Evolutionary conservation across 2,329 filamentous ascomycete species (phyloP).

Genomic region (Penicillium concentricum): DNA sequence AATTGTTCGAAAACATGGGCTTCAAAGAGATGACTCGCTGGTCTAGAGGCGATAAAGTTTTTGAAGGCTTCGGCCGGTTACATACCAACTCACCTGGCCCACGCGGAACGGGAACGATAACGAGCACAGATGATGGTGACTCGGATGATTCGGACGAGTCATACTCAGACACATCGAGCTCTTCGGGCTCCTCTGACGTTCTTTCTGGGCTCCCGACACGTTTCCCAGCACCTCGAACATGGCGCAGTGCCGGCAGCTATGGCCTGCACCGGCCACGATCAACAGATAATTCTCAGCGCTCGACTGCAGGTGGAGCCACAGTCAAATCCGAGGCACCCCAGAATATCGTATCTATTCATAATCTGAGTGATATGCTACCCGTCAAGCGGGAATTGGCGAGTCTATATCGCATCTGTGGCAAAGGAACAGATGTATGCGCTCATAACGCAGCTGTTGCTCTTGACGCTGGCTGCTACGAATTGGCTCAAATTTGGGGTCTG

Average conservation of each 20-base stretch:
- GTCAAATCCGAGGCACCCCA: conserved; percentile 52
- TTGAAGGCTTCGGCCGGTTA: conserved; percentile 64
- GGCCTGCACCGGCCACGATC: conserved; percentile 57
- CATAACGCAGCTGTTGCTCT: conserved; percentile 80
- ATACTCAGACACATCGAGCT: conserved; percentile 62
- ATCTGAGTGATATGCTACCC: conserved; percentile 69
- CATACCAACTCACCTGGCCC: conserved; percentile 52
- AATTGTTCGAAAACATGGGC: conserved; percentile 49
- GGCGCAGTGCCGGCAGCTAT: conserved; percentile 50
- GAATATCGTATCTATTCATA: conserved; percentile 72
- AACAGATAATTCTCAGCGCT: conserved; percentile 49
- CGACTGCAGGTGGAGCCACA: conserved; percentile 58
- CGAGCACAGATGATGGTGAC: conserved; percentile 43
- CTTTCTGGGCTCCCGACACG: conserved; percentile 48
- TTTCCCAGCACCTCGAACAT: conserved; percentile 52
- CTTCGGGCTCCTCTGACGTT: conserved; percentile 46
- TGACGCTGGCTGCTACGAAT: conserved; percentile 66
- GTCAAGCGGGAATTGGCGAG: conserved; percentile 74
- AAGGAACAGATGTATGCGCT: conserved; percentile 74
- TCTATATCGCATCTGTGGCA: conserved; percentile 80
- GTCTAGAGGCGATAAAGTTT: conserved; percentile 53
- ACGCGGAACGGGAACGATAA: conserved; percentile 42
- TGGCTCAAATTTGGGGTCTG: conserved; percentile 82
- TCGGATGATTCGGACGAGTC: conserved; percentile 49
- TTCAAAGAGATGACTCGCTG: conserved; percentile 50